Conservation (phyloP, 1,139 yeast species). For the Zygosaccharomyces sapae region DNA sequence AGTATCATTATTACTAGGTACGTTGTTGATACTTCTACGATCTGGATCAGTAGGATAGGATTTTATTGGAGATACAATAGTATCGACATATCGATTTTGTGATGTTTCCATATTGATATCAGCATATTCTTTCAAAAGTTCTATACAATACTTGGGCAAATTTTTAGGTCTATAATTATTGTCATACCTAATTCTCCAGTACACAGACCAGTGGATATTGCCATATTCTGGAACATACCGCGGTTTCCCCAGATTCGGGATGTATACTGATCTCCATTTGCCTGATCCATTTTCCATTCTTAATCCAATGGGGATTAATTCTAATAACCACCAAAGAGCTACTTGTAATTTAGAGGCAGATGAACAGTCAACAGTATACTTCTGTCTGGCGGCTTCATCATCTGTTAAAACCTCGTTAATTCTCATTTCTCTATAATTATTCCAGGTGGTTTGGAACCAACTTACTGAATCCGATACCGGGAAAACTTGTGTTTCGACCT, state of each 20-base stretch:
- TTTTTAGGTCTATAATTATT: slow-evolving; percentile 46
- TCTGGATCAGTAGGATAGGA: slow-evolving; percentile 11
- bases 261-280: slow-evolving; percentile 45
- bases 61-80: slow-evolving; percentile 13
- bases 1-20: background rate
- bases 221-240: slow-evolving; percentile 48
- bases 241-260: slow-evolving; percentile 52
- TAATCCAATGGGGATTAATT: slow-evolving; percentile 52
- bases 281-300: slow-evolving; percentile 45
- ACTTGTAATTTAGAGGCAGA: slow-evolving; percentile 16
- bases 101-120: slow-evolving; percentile 25
- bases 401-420: slow-evolving; percentile 8
- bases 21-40: background rate
- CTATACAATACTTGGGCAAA: slow-evolving; percentile 39
- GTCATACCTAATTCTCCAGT: slow-evolving; percentile 49
- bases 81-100: slow-evolving; percentile 1
- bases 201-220: slow-evolving; percentile 58
- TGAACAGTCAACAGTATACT: slow-evolving; percentile 14
- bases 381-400: slow-evolving; percentile 17
- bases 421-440: slow-evolving; percentile 1
- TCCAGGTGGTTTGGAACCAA: slow-evolving; percentile 4
- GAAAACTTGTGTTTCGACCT: background rate
- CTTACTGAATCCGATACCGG: background rate
- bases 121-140: slow-evolving; percentile 27
- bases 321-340: slow-evolving; percentile 57